Evolutionary conservation across 805 yeast genomes (phyloP), one percentile per base, ranked within the genome.

Genomic region (Lipomyces oligophaga): DNA sequence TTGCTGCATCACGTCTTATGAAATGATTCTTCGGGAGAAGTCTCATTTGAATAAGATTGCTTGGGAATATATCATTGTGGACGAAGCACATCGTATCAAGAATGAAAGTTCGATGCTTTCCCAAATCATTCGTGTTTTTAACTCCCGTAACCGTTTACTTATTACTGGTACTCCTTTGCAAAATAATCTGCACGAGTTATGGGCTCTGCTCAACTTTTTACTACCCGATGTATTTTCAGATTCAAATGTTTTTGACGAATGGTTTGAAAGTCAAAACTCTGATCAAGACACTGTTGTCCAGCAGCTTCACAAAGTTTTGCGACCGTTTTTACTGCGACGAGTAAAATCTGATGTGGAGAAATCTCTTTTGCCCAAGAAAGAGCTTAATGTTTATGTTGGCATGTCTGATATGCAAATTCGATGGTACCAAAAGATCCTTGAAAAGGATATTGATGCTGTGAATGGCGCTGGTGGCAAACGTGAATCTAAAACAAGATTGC

Each of bases 141-240:
- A 85, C 63, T 86, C 96, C 15, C 78, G 81, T 47, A 86, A 86
- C 63, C 73, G 98, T 51, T 68, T 90, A 36, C 70, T 90, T 47
- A 88, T 90, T 50, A 90, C 98, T 0, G 98, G 98, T 55, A 90
- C 98, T 0, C 98, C 98, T 0, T 68, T 90, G 43, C 98, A 90
- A 61, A 90, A 90, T 64, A 93, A 93, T 56, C 69, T 90, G 45
- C 98, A 93, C 66, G 98, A 93, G 66, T 72, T 90, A 44, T 90
- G 98, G 98, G 96, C 97, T 0, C 72, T 90, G 43, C 70, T 90
- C 48, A 93, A 90, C 64, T 90, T 89, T 66, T 67, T 90, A 27
- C 68, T 90, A 20, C 97, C 98, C 0, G 97, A 93, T 69, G 94
- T 90, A 7, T 93, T 90, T 67, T 89, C 95, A 18, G 96, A 89